Base-by-base conservation (phyloP, 805 yeast genomes). In the Maudiozyma pseudohumilis region DNA sequence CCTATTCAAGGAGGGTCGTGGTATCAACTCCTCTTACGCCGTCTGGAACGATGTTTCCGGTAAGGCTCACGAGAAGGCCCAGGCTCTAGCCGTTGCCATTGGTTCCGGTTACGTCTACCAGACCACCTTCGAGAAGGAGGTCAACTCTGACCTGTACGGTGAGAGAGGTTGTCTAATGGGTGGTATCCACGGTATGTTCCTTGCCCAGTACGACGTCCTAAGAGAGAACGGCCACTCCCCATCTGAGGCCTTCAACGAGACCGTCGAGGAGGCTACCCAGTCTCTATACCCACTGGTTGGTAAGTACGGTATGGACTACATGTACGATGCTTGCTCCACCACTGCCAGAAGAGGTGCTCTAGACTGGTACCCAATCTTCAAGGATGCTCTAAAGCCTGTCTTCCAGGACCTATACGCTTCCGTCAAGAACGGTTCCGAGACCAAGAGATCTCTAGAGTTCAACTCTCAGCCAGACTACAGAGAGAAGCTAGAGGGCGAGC, bases 151-250 rank as follows among this genome's bases (percentile, higher is more conserved):
- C 69, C 75, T 92, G 64, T 92, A 92, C 75, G 98, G 98, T 74
- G 98, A 92, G 79, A 86, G 98, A 77, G 98, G 98, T 65, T 92
- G 97, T 74, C 76, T 92, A 57, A 92, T 89, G 98, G 98, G 97
- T 68, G 97, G 97, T 79, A 89, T 92, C 75, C 98, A 92, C 77
- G 98, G 98, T 79, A 92, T 92, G 97, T 92, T 92, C 92, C 79
- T 92, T 63, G 98, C 98, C 56, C 98, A 92, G 76, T 92, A 92
- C 78, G 98, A 92, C 73, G 98, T 92, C 47, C 80, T 92, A 68
- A 88, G 98, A 75, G 97, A 89, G 76, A 87, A 94, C 66, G 98
- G 98, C 52, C 98, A 92, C 80, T 76, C 96, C 52, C 98, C 98
- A 74, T 86, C 96, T 45, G 98, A 92, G 77, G 97, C 98, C 59